Base-by-base conservation (phyloP, 768 basidiomycete species). In the Lentinus brumalis region DNA sequence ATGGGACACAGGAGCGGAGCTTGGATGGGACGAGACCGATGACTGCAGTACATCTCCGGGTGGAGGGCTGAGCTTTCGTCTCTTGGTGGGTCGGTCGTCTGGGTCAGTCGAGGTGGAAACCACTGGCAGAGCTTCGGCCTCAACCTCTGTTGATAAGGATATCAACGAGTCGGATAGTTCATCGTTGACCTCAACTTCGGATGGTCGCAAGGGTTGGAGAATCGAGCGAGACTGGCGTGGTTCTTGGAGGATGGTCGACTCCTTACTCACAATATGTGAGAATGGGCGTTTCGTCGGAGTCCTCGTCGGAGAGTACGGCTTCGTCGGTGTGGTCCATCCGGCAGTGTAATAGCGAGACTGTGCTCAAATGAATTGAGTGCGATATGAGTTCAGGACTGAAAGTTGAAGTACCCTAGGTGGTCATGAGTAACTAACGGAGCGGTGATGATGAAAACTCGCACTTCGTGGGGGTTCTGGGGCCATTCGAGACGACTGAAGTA, bases 381-480 rank as follows among this genome's bases (percentile, higher is more conserved):
- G 18, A 16, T 1, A n/a, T 18, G 35, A 18, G 6, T 21, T 10
- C 26, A 26, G 35, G 35, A 35, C n/a, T 11, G 30, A 11, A 2
- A 15, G 10, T 2, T 30, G 8, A 10, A 29, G 46, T 56, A 61
- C 59, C 59, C 59, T 61, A 30, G 9, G 5, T 35, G 14, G 14
- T 11, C 16, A 15, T 50, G 32, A 47, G 32, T 18, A 18, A 8
- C 16, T 29, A 11, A 38, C 41, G n/a, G 5, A 38, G 18, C 0
- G 7, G 8, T 10, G 9, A 53, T 4, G 5, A 14, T 8, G 4
- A 21, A 1, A 6, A 9, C 3, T 50, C 58, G 50, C 40, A 56
- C 61, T 62, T 63, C 12, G 49, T 59, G 0, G 65, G 65, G 2
- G 62, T 66, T 18, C 32, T 53, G 0, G 57, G 57, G 15, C 21